Evolutionary conservation across 106 monocot species (phyloP), one percentile per base, ranked within the genome.

Genomic region (Agapanthus africanus): DNA sequence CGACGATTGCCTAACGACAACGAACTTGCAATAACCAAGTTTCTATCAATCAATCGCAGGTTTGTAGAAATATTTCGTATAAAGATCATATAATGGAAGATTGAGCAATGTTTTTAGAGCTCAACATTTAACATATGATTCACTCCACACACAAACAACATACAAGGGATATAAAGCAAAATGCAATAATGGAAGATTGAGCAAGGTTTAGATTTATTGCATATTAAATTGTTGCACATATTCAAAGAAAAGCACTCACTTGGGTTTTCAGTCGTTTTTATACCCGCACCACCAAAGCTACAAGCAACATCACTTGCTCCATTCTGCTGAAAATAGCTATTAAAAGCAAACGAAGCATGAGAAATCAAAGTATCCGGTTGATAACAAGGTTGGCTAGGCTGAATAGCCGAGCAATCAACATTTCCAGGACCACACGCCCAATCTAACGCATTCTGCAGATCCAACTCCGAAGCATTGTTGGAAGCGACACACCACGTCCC

Each of bases 391-490:
- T 97, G 95, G 56, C 97, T 97, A 0, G 97, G 97, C 70, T 97
- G 97, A 81, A 97, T 85, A 35, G 97, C 84, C 0, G 91, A 86
- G 54, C 97, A 97, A 73, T 97, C 97, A 31, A 92, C 88, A 73
- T 97, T 97, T 31, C 97, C 97, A 52, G 97, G 68, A 46, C 97
- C 97, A 60, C 97, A 97, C 57, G 97, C 97, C 97, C 97, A 92
- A 68, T 92, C 70, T 74, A 97, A 81, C 8, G 82, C 91, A 82
- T 75, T 92, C 49, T 89, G 80, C 62, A 97, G 62, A 61, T 80
- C 91, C 30, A 41, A 25, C 26, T 97, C 91, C 4, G 78, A 79
- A 64, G 87, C 84, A 82, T 70, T 85, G 44, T 37, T 59, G 0
- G 84, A 80, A 65, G 91, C 97, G 50, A 97, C 68, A 32, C 97